Evolutionary conservation across 768 basidiomycete species (phyloP).

Genomic region (Russula dissimulans): DNA sequence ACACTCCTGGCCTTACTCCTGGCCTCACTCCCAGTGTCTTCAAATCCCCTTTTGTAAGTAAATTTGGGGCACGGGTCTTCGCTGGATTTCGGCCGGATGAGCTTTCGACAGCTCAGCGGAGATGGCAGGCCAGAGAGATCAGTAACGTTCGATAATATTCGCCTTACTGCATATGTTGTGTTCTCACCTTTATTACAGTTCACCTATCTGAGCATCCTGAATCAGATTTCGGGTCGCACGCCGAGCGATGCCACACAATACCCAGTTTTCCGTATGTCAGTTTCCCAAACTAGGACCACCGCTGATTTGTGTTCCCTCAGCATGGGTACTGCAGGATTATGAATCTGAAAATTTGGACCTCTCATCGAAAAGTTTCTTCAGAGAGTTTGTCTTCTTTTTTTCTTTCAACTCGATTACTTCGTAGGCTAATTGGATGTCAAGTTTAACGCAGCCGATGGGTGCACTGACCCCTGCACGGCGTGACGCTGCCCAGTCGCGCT

Average conservation of each 20-base stretch:
- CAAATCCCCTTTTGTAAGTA: slow-evolving; percentile 48
- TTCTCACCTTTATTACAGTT: slow-evolving; percentile 42
- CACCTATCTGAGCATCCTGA: slow-evolving; percentile 80
- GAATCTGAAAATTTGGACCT: slow-evolving; percentile 60
- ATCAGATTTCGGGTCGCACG: slow-evolving; percentile 87
- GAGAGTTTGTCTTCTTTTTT: slow-evolving; percentile 45
- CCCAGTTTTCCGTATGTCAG: slow-evolving; percentile 70
- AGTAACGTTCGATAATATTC: slow-evolving; percentile 58
- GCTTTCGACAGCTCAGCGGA: slow-evolving; percentile 59
- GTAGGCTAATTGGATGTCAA: background rate
- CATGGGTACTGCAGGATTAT: slow-evolving; percentile 89
- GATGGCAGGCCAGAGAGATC: slow-evolving; percentile 86
- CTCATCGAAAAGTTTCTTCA: slow-evolving; percentile 47
- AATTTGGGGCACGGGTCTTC: slow-evolving; percentile 40
- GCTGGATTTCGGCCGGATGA: slow-evolving; percentile 49
- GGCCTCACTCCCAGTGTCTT: slow-evolving; percentile 40
- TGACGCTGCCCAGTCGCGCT: slow-evolving; percentile 69
- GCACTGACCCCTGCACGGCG: slow-evolving; percentile 67
- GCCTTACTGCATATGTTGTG: background rate
- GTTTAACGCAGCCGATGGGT: slow-evolving; percentile 85
- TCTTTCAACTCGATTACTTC: background rate
- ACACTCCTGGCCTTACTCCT: slow-evolving; percentile 17
- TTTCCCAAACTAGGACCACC: background rate
- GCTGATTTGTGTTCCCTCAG: slow-evolving; percentile 29
- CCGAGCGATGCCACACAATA: slow-evolving; percentile 94